Percentiles rank a stretch among this genome's conserved stretches.
These are phyloP conservation scores for Nakazawaea molendinolei DNA, from an alignment of 805 yeast species.

Conservation along the genomic window DNA sequence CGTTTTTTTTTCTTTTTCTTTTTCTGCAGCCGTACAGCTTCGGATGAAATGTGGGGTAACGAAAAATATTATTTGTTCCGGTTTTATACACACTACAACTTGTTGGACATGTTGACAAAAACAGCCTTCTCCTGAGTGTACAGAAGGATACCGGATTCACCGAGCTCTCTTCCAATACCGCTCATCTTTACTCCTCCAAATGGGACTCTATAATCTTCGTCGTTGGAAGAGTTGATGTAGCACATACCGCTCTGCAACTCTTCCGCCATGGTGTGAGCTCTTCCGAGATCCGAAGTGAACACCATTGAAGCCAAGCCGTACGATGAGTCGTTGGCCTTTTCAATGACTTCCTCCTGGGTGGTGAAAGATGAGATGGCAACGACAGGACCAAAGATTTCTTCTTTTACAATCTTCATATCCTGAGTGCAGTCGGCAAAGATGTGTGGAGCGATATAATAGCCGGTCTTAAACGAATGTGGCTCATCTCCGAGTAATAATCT, in stretches of 20 bases:
- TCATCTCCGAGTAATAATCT: constrained; percentile 36
- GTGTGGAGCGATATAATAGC: constrained; percentile 71
- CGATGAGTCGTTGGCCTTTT: constrained; percentile 61
- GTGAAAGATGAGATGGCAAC: constrained; percentile 60
- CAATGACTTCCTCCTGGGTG: constrained; percentile 61
- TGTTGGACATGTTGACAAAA: constrained; percentile 41
- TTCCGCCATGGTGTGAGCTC: constrained; percentile 58
- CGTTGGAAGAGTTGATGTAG: constrained; percentile 65
- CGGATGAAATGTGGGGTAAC: no score
- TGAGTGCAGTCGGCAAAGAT: constrained; percentile 66
- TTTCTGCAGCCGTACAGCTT: no score
- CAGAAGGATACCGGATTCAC: constrained; percentile 61
- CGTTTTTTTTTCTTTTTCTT: no score
- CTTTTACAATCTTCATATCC: constrained; percentile 58
- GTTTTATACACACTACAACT: constrained; percentile 21
- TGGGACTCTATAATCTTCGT: constrained; percentile 58
- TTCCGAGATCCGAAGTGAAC: constrained; percentile 59
- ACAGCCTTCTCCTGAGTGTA: constrained; percentile 75
- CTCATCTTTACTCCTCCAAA: constrained; percentile 78
- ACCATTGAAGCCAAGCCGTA: constrained; percentile 84
- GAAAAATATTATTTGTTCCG: no score
- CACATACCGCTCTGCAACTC: constrained; percentile 61
- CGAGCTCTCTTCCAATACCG: constrained; percentile 79
- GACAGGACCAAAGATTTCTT: constrained; percentile 89
- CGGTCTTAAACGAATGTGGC: constrained; percentile 38